Base-by-base conservation (phyloP, 192 early-diverging fungal species). In the Podila verticillata region DNA sequence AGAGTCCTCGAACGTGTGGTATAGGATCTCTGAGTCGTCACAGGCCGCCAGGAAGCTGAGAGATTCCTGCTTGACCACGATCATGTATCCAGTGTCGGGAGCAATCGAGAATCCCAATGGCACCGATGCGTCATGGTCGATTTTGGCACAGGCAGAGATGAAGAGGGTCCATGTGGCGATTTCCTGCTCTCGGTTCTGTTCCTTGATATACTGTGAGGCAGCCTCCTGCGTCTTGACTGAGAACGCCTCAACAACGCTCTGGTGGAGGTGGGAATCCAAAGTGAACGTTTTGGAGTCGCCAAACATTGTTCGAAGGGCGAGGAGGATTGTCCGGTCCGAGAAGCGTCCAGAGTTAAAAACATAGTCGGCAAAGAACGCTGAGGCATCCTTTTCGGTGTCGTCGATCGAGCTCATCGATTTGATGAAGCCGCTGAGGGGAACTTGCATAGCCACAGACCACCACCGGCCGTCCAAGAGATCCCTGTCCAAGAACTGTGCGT, bases 401-500 rank as follows among this genome's bases (percentile, higher is more conserved):
- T 72, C 77, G 10, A 80, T 63, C 8, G 59, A 61, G 63, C 77
- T 80, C 69, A 80, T 80, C 8, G 64, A 56, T 56, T 72, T 72
- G 19, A 80, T 61, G 31, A 80, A 72, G 0, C 77, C 77, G 20
- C 70, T 72, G 8, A 49, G 36, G 8, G 77, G 77, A 5, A 65
- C 56, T 13, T 80, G 70, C 77, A 80, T 80, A 1, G 77, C 64
- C 15, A 72, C 77, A 5, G 77, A n/a, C 77, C 77, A 80, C 77
- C 77, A 80, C 9, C 77, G 77, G n/a, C 70, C 70, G 3, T 72
- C 54, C 49, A 80, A 44, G 7, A 80, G 58, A 54, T 72, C 65
- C 9, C 77, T 64, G 17, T 65, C 30, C 12, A 24, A 24, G n/a
- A 72, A 35, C 15, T 72, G 34, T 4, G 63, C 49, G 30, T 54